Percentiles rank a stretch among this genome's conserved stretches.
Conservation (phyloP, 176 grass and related monocot species). For the sorghum (Sorghum bicolor) region Sorghum_bicolor_NCBIv3 NC_012872.2:48304501-48305000, state of each 20-base stretch:
- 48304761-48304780: constrained; percentile 1
- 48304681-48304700: constrained; percentile 70
- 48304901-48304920: constrained; percentile 95
- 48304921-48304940: constrained; percentile 98
- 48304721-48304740: not conserved
- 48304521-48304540: not conserved
- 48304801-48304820: constrained; percentile 65
- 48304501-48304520: not conserved
- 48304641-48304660: constrained; percentile 70
- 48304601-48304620: constrained; percentile 44
- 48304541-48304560: constrained; percentile 8
- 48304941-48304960: constrained; percentile 99
- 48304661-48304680: constrained; percentile 97
- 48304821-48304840: constrained; percentile 94
- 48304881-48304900: constrained; percentile 94
- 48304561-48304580: not conserved
- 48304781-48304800: constrained; percentile 62
- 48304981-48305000: constrained; percentile 97
- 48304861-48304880: constrained; percentile 80
- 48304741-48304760: not conserved
- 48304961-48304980: constrained; percentile 88
- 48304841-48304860: constrained; percentile 94
- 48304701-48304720: constrained; percentile 21
- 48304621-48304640: constrained; percentile 80
- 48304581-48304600: constrained; percentile 32